A percentile compares a stretch with the other conserved stretches of the same genome.
These are phyloP conservation scores for Corymbia maculata DNA, from an alignment of 345 rosid species.

Conservation along the genomic window DNA sequence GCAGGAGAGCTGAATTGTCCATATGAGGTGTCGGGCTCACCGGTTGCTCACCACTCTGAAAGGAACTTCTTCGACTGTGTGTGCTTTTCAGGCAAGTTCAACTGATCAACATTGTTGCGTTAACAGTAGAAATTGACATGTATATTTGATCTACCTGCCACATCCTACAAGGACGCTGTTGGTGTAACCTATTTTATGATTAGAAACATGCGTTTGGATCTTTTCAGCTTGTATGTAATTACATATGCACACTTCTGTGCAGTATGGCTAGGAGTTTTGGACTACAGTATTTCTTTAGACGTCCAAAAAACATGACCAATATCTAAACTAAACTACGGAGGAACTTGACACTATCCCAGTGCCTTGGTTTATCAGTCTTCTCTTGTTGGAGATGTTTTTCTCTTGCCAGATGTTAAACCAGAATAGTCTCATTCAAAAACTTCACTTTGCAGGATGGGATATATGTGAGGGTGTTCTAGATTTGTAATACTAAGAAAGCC, in stretches of 20 bases:
- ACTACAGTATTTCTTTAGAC: not conserved
- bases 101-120: not conserved
- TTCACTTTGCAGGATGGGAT: not conserved
- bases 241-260: not conserved
- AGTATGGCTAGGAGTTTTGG: not conserved
- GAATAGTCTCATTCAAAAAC: not conserved
- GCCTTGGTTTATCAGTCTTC: not conserved
- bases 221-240: not conserved
- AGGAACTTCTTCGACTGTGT: slow-evolving; percentile 21
- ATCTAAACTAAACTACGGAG: not conserved
- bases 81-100: slow-evolving; percentile 32
- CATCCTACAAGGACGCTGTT: not conserved
- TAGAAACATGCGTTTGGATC: not conserved
- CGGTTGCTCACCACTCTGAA: not conserved
- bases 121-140: not conserved
- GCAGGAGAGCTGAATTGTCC: not conserved
- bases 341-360: not conserved
- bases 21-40: not conserved
- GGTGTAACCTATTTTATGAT: not conserved
- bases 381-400: not conserved
- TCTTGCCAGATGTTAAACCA: not conserved
- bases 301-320: not conserved
- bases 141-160: not conserved
- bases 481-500: not conserved
- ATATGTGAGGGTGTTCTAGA: not conserved